phyloP scores from a whole-genome alignment of 208 protist species.

The Trypanosoma platydactyli region DNA sequence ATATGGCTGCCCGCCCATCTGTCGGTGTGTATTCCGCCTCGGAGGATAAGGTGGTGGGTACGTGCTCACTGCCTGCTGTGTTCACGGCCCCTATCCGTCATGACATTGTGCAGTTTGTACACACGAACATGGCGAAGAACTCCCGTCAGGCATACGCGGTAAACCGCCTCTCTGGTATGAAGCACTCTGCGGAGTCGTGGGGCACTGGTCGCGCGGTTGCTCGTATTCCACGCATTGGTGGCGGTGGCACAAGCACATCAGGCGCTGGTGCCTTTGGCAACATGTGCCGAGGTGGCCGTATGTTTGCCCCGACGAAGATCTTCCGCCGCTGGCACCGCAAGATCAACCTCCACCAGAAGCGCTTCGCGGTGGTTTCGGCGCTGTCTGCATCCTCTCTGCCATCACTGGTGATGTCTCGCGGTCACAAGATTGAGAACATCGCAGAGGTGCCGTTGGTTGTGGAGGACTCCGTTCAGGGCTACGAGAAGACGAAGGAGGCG shows the following conservation, averaged over 20 bases:
- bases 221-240: slow-evolving; percentile 99
- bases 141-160: slow-evolving; percentile 97
- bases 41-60: slow-evolving; percentile 76
- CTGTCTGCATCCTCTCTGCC: slow-evolving; percentile 97
- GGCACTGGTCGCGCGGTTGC: slow-evolving; percentile 99
- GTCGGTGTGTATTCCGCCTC: slow-evolving; percentile 88
- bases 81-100: slow-evolving; percentile 85
- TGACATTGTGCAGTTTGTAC: slow-evolving; percentile 93
- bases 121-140: slow-evolving; percentile 98
- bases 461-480: slow-evolving; percentile 78
- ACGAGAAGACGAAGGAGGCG: slow-evolving; percentile 97
- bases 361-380: slow-evolving; percentile 97
- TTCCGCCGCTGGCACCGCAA: slow-evolving; percentile 98
- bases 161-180: slow-evolving; percentile 93
- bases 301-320: slow-evolving; percentile 98
- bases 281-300: slow-evolving; percentile 99
- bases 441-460: slow-evolving; percentile 98
- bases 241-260: slow-evolving; percentile 97
- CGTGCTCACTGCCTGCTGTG: slow-evolving; percentile 73
- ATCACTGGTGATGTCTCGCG: slow-evolving; percentile 97
- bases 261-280: slow-evolving; percentile 99
- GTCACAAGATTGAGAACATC: slow-evolving; percentile 96
- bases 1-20: slow-evolving; percentile 81
- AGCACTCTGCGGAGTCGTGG: slow-evolving; percentile 98
- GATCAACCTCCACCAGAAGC: slow-evolving; percentile 97